These are phyloP conservation scores for Euclidium syriacum DNA, from an alignment of 345 rosid genomes.

Conservation along the genomic window DNA sequence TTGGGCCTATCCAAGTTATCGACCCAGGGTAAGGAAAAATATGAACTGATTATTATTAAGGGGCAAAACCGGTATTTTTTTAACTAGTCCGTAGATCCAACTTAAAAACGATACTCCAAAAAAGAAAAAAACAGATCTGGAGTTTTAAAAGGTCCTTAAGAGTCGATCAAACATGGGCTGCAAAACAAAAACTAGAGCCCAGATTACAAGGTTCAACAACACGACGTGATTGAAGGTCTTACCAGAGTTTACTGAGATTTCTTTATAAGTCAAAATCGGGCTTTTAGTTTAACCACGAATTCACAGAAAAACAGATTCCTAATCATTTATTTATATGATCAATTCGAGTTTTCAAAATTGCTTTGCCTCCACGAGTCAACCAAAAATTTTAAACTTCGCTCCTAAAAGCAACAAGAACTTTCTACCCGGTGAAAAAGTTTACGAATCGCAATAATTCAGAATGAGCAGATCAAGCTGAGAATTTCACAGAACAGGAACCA, in stretches of 20 bases:
- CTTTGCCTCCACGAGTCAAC: conserved; percentile 18
- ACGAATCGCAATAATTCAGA: neutral
- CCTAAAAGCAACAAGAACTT: neutral
- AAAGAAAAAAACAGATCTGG: conserved; percentile 17
- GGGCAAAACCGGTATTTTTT: conserved; percentile 12
- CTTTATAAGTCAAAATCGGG: neutral
- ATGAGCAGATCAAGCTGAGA: neutral
- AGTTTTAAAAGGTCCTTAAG: neutral
- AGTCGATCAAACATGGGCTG: conserved; percentile 28
- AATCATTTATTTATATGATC: neutral
- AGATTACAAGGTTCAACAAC: neutral
- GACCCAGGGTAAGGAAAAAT: conserved; percentile 8
- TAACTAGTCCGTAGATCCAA: neutral
- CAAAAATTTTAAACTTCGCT: neutral
- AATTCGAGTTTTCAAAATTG: neutral
- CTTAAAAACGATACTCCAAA: too few species aligned
- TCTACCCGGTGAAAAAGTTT: neutral
- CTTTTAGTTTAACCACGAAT: neutral
- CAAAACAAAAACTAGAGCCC: conserved; percentile 19
- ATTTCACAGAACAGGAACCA: neutral
- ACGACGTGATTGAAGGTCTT: neutral
- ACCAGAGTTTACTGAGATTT: neutral
- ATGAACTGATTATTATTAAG: neutral
- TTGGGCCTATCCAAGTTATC: conserved; percentile 9
- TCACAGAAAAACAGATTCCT: neutral